Evolutionary conservation across 768 basidiomycete species (phyloP), one percentile per base, ranked within the genome.

Genomic region (Candolleomyces efflorescens): DNA sequence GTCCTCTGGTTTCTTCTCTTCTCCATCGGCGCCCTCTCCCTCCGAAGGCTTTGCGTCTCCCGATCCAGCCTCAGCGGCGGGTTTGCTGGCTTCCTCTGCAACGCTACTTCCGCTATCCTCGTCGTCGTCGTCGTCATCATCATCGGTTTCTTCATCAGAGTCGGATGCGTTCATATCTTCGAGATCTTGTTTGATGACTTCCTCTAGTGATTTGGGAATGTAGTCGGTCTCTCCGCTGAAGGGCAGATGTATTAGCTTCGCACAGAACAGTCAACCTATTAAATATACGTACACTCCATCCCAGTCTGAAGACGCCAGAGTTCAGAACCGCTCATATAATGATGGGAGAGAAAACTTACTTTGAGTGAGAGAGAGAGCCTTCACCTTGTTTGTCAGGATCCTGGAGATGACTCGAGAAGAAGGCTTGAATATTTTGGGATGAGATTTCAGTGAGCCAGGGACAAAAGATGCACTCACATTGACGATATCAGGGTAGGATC

Each of bases 341-440:
- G 22, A 64, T 62, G 52, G 70, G 58, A 5, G 68, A 54, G 17
- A 63, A 55, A 0, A 67, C 63, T 13, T 67, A 60, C 51, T 69
- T 71, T 17, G 71, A 67, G 45, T 67, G 60, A 59, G 15, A 12
- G 41, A 43, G 9, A 43, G 41, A 1, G 41, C 9, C 41, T 43
- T 43, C 41, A 43, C 41, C 18, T 43, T 43, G 41, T 20, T 43
- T 6, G 41, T 43, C 9, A 43, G 17, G 17, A 43, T 43, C 9
- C 18, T 43, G 41, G 41, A 43, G 18, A 43, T 20, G 41, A 43
- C 41, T 43, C 18, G 3, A 43, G 17, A 5, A 6, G 15, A 17
- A 17, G 41, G 18, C 41, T 43, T 7, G 17, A 43, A 13, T 6
- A 43, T 5, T 3, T 9, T 27, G 9, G 32, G 11, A 32, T 32